phyloP scores from a whole-genome alignment of 192 early-diverging fungal genomes.

The Coemansia reversa region DNA sequence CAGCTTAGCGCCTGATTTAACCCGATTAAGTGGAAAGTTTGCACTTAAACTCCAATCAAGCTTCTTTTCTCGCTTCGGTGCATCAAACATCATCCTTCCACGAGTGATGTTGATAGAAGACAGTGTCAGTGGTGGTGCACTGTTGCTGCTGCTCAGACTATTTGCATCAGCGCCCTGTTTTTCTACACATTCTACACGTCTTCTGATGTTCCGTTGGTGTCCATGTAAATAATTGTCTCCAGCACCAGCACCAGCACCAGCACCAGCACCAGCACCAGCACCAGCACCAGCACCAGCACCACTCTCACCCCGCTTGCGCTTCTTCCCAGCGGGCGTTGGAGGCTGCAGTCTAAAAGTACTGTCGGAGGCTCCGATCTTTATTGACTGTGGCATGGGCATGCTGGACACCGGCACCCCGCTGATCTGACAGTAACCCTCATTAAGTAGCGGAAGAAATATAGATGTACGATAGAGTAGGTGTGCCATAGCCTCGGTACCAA shows the following conservation, averaged over 20 bases:
- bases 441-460: constrained; percentile 38
- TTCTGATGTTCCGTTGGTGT: not conserved
- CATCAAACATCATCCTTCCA: constrained; percentile 29
- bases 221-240: not conserved
- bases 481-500: constrained; percentile 35
- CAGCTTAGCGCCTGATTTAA: constrained; percentile 8
- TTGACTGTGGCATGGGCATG: constrained; percentile 6
- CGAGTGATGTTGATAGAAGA: constrained; percentile 15
- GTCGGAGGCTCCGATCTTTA: constrained; percentile 9
- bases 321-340: not conserved
- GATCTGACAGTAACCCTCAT: constrained; percentile 35
- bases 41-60: constrained; percentile 22
- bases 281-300: no score
- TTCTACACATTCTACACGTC: not conserved
- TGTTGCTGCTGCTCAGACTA: not conserved
- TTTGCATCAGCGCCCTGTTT: not conserved
- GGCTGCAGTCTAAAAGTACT: constrained; percentile 1
- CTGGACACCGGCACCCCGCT: constrained; percentile 28
- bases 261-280: no score
- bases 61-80: constrained; percentile 12
- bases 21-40: constrained; percentile 26
- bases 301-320: constrained; percentile 17
- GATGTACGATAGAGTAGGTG: constrained; percentile 29
- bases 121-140: constrained; percentile 3
- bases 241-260: no score